These are phyloP conservation scores for Phytophthora europaea DNA, from an alignment of 352 stramenopile species.

Conservation along the genomic window DNA sequence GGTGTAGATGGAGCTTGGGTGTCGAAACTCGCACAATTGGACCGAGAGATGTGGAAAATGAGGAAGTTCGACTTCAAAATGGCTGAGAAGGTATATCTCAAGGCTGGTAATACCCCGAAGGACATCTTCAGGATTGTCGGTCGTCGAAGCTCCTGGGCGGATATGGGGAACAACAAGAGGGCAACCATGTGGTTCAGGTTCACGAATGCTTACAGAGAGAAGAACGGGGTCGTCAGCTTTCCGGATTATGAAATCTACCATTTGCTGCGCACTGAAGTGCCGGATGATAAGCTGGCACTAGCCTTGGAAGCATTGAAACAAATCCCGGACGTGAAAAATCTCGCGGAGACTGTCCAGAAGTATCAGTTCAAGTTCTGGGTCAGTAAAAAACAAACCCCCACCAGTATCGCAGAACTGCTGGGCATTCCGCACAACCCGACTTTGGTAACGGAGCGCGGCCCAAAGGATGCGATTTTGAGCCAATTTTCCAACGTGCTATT, in stretches of 20 bases:
- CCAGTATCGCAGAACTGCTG: not conserved
- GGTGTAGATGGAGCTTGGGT: not conserved
- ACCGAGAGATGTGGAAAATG: not conserved
- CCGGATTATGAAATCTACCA: not conserved
- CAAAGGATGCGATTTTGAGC: not conserved
- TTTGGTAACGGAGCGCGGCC: not conserved
- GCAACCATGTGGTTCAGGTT: too few relatives aligned
- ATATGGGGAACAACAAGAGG: too few relatives aligned
- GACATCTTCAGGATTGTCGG: too few relatives aligned
- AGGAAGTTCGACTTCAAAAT: not conserved
- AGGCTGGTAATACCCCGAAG: too few relatives aligned
- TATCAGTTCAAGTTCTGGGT: not conserved
- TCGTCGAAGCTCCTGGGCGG: too few relatives aligned
- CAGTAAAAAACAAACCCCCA: not conserved
- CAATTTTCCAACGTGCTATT: not conserved
- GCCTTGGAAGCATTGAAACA: not conserved
- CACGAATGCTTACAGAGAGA: too few relatives aligned
- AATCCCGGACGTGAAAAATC: not conserved
- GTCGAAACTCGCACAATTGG: not conserved
- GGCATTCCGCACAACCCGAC: too few relatives aligned
- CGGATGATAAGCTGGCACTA: not conserved
- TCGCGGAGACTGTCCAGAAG: not conserved
- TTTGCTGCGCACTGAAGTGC: not conserved
- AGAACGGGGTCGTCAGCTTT: too few relatives aligned
- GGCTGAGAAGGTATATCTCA: too few relatives aligned